Percentiles rank a stretch among this genome's conserved stretches.
These are phyloP conservation scores for Rhododendron ferrugineum DNA, from an alignment of 148 eudicot genomes.

Conservation along the genomic window DNA sequence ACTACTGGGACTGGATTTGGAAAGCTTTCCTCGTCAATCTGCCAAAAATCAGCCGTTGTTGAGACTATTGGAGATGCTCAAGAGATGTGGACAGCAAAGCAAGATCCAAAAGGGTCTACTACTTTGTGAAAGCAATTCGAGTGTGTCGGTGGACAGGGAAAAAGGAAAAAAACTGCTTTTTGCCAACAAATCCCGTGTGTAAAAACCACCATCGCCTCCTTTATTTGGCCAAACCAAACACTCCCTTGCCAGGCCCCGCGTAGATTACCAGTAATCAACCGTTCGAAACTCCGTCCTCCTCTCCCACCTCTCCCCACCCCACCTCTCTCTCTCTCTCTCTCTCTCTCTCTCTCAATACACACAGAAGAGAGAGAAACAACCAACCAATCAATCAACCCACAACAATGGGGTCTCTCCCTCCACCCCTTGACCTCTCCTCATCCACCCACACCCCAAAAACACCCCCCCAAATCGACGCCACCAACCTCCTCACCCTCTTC, in stretches of 20 bases:
- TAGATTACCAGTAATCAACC: background rate
- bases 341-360: background rate
- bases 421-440: background rate
- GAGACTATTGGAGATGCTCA: too few species aligned
- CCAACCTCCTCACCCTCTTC: constrained; percentile 58
- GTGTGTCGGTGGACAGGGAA: too few species aligned
- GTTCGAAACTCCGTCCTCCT: background rate
- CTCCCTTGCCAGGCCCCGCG: background rate
- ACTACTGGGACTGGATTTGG: too few species aligned
- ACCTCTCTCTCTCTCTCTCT: background rate
- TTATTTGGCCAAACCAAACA: too few species aligned
- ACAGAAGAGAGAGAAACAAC: background rate
- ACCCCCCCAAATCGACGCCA: constrained; percentile 17
- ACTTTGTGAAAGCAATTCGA: background rate
- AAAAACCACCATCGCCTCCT: too few species aligned
- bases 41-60: too few species aligned
- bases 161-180: too few species aligned
- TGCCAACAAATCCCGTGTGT: too few species aligned
- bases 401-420: constrained; percentile 38
- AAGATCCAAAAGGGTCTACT: background rate
- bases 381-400: background rate
- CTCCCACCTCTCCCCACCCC: background rate
- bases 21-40: too few species aligned
- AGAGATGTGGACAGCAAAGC: background rate
- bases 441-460: background rate